Conservation (phyloP, 768 basidiomycete genomes). For the Psilocybe subaeruginosa region DNA sequence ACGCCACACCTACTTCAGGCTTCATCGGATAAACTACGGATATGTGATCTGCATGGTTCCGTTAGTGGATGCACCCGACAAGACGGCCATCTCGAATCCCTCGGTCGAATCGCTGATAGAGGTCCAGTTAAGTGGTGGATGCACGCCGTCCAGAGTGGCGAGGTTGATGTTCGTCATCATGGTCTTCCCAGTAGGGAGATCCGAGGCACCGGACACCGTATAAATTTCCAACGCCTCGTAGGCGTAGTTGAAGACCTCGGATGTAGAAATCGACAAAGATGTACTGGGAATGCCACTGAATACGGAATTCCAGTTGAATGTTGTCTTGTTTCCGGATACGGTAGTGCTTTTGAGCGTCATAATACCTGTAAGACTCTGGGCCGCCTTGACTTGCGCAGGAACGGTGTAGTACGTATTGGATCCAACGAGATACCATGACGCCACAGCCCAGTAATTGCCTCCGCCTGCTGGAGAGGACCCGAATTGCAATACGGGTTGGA, state of each 20-base stretch:
- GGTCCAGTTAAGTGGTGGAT: conserved; percentile 17
- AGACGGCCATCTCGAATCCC: conserved; percentile 13
- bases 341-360: conserved; percentile 13
- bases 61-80: conserved; percentile 8
- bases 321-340: conserved; percentile 8
- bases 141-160: conserved; percentile 6
- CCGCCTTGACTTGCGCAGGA: conserved; percentile 13
- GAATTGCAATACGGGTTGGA: conserved; percentile 28
- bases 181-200: conserved; percentile 14
- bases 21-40: neutral
- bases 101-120: conserved; percentile 14
- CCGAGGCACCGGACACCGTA: conserved; percentile 7
- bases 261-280: conserved; percentile 10
- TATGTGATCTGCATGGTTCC: conserved; percentile 15
- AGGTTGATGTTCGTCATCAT: conserved; percentile 15
- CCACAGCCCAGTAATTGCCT: conserved; percentile 25
- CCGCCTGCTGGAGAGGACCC: conserved; percentile 25
- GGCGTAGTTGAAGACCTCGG: conserved; percentile 15
- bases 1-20: no score
- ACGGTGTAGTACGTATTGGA: conserved; percentile 15
- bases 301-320: conserved; percentile 11
- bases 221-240: conserved; percentile 20
- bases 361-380: conserved; percentile 13
- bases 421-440: conserved; percentile 23
- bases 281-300: conserved; percentile 13